Percentiles rank a stretch among this genome's conserved stretches.
Conservation (phyloP, 768 basidiomycete genomes). For the Suillus alpinus region DNA sequence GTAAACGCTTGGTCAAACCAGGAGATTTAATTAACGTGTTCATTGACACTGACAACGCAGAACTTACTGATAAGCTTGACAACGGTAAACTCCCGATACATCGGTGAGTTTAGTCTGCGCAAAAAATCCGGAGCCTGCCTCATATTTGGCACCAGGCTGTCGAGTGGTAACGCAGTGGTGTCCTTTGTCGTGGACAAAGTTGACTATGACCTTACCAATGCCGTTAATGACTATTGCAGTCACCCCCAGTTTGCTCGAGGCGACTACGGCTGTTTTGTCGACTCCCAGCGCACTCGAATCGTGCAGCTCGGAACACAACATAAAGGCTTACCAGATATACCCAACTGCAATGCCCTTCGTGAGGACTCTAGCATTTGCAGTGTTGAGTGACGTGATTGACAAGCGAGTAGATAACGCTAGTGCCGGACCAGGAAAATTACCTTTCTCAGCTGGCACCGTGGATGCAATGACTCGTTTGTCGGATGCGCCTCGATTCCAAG, state of each 20-base stretch:
- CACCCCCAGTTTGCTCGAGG: constrained; percentile 58
- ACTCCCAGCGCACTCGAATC: constrained; percentile 69
- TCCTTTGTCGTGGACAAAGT: constrained; percentile 81
- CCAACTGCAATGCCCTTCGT: constrained; percentile 52
- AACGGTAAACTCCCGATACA: background rate
- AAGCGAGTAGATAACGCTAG: background rate
- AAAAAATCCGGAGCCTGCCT: background rate
- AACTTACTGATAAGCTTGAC: background rate
- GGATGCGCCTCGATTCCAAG: constrained; percentile 55
- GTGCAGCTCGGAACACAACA: constrained; percentile 79
- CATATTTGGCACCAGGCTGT: background rate
- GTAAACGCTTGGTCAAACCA: constrained; percentile 58
- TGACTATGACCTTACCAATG: constrained; percentile 56
- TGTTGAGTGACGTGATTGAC: background rate
- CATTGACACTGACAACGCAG: constrained; percentile 50
- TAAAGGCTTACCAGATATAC: constrained; percentile 52
- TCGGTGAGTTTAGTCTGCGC: background rate
- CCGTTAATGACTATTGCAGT: constrained; percentile 33
- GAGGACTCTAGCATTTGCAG: constrained; percentile 15
- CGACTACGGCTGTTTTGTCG: constrained; percentile 84
- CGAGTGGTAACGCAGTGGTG: constrained; percentile 44
- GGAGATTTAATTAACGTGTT: constrained; percentile 71
- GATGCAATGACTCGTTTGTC: constrained; percentile 54
- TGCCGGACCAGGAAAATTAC: background rate
- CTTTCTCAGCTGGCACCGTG: constrained; percentile 31